Percentiles rank a stretch among this genome's conserved stretches.
These are phyloP conservation scores for Mortierella sp. DNA, from an alignment of 371 early-diverging fungal species.

Conservation along the genomic window DNA sequence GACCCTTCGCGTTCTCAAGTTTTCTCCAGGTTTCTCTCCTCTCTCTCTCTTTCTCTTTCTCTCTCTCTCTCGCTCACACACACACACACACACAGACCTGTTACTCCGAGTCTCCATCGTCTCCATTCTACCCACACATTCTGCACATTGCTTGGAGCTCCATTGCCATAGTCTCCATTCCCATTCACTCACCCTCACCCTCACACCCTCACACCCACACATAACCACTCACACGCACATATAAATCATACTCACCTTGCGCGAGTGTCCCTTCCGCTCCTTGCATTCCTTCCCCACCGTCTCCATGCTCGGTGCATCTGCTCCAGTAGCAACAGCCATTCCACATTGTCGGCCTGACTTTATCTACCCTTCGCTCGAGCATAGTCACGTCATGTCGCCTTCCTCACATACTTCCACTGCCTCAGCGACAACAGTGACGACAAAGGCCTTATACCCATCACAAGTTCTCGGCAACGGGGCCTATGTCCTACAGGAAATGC, in stretches of 20 bases:
- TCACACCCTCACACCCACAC: not conserved
- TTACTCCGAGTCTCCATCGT: not conserved
- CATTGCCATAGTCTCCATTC: not conserved
- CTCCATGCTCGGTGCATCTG: no score
- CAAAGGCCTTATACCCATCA: conserved; percentile 12
- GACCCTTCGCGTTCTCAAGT: not conserved
- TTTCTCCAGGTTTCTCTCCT: no score
- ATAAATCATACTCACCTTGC: no score
- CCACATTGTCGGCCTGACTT: not conserved
- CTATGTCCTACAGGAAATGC: conserved; percentile 53
- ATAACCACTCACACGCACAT: no score
- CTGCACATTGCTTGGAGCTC: not conserved
- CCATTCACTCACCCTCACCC: conserved; percentile 7
- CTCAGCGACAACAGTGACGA: not conserved
- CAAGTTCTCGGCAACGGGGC: conserved; percentile 20
- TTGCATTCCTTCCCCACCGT: not conserved
- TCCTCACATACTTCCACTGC: conserved; percentile 11
- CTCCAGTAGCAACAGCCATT: no score
- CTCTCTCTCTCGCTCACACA: not conserved
- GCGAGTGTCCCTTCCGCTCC: no score
- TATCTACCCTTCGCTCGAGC: not conserved
- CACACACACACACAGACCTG: no score
- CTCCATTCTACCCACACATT: not conserved
- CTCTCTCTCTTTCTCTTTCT: no score
- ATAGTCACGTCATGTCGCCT: conserved; percentile 23